These are phyloP conservation scores for Pythium coloratum DNA, from an alignment of 352 stramenopile genomes.

Conservation along the genomic window DNA sequence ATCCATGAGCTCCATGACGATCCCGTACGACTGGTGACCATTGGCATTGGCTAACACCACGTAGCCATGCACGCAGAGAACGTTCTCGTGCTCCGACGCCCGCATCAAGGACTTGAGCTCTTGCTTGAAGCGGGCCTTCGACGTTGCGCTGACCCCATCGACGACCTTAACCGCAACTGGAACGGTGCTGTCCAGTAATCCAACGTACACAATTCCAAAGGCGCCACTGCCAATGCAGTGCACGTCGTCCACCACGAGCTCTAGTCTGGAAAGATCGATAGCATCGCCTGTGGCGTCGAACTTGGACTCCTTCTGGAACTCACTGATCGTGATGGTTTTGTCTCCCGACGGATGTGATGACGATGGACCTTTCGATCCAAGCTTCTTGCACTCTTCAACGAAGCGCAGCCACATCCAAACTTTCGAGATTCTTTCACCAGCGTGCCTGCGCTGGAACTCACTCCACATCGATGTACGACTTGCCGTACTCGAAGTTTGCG, in stretches of 20 bases:
- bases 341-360: not conserved
- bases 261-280: not conserved
- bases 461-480: not conserved
- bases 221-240: conserved; percentile 6
- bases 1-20: conserved; percentile 21
- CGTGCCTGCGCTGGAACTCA: conserved; percentile 10
- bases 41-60: not conserved
- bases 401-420: conserved; percentile 3
- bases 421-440: not conserved
- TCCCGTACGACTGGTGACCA: conserved; percentile 2
- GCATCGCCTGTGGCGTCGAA: not conserved
- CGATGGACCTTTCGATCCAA: not conserved
- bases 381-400: not conserved
- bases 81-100: conserved; percentile 11
- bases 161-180: conserved; percentile 10
- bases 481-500: not conserved
- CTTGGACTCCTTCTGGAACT: conserved; percentile 20
- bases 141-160: not conserved
- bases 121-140: conserved; percentile 1
- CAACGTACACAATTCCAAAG: conserved; percentile 4
- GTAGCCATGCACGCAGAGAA: conserved; percentile 13
- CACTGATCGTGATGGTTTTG: conserved; percentile 1
- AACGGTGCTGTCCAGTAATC: not conserved
- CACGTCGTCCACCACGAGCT: conserved; percentile 2
- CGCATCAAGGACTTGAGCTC: conserved; percentile 12